Evolutionary conservation across 2,329 filamentous ascomycete genomes (phyloP).

Genomic region (Rhytidhysteron rufulum): DNA sequence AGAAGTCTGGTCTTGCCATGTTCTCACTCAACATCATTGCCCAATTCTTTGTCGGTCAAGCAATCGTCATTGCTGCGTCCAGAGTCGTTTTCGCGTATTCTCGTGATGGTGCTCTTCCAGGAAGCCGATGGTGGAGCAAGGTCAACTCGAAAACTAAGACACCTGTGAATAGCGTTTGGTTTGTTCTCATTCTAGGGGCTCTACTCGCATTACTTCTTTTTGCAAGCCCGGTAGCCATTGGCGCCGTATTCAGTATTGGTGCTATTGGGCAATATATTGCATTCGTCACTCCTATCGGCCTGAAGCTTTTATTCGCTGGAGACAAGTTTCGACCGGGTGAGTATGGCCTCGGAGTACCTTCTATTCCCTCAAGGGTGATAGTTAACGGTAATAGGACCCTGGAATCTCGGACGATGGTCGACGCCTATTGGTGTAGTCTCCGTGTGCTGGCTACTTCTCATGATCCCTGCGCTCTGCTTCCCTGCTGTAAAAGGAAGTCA

Average conservation of each 20-base stretch:
- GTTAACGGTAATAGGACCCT: conserved; percentile 46
- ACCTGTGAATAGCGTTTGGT: conserved; percentile 64
- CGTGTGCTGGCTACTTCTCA: conserved; percentile 55
- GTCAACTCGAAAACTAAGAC: conserved; percentile 58
- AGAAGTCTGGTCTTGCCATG: background rate
- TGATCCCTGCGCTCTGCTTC: conserved; percentile 62
- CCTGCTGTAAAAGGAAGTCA: conserved; percentile 52
- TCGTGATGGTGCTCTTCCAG: conserved; percentile 62
- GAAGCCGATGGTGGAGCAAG: conserved; percentile 52
- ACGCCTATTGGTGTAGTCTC: conserved; percentile 53
- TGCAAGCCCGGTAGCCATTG: conserved; percentile 56
- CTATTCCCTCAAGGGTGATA: background rate
- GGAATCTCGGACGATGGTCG: conserved; percentile 58
- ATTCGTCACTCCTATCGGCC: conserved; percentile 52
- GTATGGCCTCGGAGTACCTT: background rate
- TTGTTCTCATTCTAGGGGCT: conserved; percentile 55
- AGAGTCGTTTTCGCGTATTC: conserved; percentile 67
- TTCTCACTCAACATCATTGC: conserved; percentile 57
- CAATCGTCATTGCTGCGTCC: conserved; percentile 61
- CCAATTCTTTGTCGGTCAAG: conserved; percentile 65
- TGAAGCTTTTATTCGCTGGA: conserved; percentile 53
- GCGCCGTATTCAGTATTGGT: conserved; percentile 63
- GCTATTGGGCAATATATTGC: conserved; percentile 59
- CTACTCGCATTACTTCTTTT: conserved; percentile 59
- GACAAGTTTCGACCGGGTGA: conserved; percentile 50